phyloP scores from a whole-genome alignment of 495 filamentous ascomycete genomes.

The Acidomyces sp. region DNA sequence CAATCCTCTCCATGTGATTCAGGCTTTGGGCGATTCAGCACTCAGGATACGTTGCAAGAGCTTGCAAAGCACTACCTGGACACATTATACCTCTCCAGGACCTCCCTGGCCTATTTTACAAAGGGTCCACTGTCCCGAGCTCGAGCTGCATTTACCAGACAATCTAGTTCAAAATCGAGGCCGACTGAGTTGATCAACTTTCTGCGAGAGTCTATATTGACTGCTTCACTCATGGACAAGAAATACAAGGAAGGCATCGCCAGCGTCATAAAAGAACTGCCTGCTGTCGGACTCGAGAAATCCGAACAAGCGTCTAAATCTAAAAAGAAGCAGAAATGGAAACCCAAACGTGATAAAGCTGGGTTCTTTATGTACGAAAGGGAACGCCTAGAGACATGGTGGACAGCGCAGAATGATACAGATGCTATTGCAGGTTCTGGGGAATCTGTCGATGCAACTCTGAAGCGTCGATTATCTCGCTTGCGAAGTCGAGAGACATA shows the following conservation, averaged over 20 bases:
- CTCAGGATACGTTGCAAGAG: slow-evolving; percentile 49
- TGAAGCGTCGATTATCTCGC: slow-evolving; percentile 46
- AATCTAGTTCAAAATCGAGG: too few species aligned
- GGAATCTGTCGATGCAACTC: slow-evolving; percentile 39
- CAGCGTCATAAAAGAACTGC: slow-evolving; percentile 48
- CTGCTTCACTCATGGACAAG: slow-evolving; percentile 64
- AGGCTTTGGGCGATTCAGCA: background rate
- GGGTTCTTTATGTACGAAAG: slow-evolving; percentile 67
- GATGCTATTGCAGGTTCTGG: slow-evolving; percentile 31
- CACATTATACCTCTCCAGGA: slow-evolving; percentile 82
- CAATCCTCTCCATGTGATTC: background rate
- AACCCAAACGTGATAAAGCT: slow-evolving; percentile 60
- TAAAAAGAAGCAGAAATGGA: slow-evolving; percentile 47
- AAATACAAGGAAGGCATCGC: slow-evolving; percentile 76
- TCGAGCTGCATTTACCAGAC: slow-evolving; percentile 55
- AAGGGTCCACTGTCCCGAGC: slow-evolving; percentile 90
- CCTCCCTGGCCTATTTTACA: slow-evolving; percentile 89
- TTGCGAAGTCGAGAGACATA: slow-evolving; percentile 61
- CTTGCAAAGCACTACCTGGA: slow-evolving; percentile 64
- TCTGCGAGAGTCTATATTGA: slow-evolving; percentile 56
- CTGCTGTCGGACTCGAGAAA: slow-evolving; percentile 33
- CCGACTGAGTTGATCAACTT: slow-evolving; percentile 57
- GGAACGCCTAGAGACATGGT: slow-evolving; percentile 66
- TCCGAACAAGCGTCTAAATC: slow-evolving; percentile 16
- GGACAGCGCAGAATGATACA: slow-evolving; percentile 36